These are phyloP conservation scores for Fagus crenata DNA, from an alignment of 306 rosid species.

Conservation along the genomic window DNA sequence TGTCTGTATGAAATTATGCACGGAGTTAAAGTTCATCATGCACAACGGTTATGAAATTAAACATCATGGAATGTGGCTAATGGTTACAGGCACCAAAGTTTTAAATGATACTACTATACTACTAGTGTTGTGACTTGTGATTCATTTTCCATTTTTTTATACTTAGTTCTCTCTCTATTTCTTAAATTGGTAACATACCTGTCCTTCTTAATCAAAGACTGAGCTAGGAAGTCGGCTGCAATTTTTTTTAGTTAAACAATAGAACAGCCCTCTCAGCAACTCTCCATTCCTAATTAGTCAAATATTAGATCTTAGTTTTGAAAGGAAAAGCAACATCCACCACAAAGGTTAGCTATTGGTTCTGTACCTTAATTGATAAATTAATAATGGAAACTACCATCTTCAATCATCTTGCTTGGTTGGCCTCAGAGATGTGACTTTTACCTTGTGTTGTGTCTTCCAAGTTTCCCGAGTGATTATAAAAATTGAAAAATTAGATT, in stretches of 20 bases:
- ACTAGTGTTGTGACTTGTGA: neutral
- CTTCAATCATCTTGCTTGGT: neutral
- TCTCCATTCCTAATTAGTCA: neutral
- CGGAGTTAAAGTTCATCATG: neutral
- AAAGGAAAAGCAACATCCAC: neutral
- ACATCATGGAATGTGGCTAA: neutral
- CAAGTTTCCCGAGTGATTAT: neutral
- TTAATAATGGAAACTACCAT: neutral
- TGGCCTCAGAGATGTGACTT: neutral
- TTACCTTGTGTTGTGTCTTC: neutral
- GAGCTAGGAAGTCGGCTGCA: neutral
- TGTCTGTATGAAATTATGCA: neutral
- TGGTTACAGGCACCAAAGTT: neutral
- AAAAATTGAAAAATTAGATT: neutral
- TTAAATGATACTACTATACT: neutral
- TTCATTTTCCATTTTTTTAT: neutral
- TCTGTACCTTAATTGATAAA: neutral
- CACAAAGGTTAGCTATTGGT: neutral
- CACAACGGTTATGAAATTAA: neutral
- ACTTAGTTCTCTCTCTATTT: neutral
- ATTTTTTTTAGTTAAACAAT: neutral
- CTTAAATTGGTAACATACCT: neutral
- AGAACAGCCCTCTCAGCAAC: neutral
- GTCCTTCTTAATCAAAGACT: neutral
- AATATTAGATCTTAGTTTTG: neutral